Conservation (phyloP, 495 filamentous ascomycete genomes). For the Aspergillus panamensis region DNA sequence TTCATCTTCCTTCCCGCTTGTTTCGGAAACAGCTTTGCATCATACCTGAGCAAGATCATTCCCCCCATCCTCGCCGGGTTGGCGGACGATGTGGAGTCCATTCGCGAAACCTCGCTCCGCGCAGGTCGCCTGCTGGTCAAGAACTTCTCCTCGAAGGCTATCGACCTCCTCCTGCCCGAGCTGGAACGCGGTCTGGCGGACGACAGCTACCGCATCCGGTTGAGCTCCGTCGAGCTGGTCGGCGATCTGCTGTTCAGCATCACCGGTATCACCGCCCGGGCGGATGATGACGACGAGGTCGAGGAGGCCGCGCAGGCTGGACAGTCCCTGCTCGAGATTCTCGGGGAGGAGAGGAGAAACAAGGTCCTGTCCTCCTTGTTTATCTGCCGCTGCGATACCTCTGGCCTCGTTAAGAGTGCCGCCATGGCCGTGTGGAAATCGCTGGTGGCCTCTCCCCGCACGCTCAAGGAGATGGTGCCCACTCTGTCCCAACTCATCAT, state of each 20-base stretch:
- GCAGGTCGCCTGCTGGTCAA: conserved; percentile 93
- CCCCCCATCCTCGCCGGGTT: conserved; percentile 92
- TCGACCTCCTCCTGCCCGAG: conserved; percentile 90
- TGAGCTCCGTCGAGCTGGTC: conserved; percentile 96
- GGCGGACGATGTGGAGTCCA: conserved; percentile 92
- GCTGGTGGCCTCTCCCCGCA: conserved; percentile 86
- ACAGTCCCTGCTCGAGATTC: conserved; percentile 83
- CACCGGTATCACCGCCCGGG: conserved; percentile 84
- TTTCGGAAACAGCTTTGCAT: conserved; percentile 97
- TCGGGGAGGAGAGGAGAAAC: conserved; percentile 92
- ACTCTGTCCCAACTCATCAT: conserved; percentile 93
- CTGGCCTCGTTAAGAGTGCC: conserved; percentile 83
- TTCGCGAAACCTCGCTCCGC: conserved; percentile 87
- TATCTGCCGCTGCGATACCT: conserved; percentile 96
- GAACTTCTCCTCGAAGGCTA: conserved; percentile 92
- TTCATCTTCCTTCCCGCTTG: conserved; percentile 99
- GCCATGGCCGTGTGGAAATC: conserved; percentile 96
- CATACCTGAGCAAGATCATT: conserved; percentile 93
- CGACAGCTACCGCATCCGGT: conserved; percentile 91
- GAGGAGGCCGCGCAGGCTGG: conserved; percentile 77
- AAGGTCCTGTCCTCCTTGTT: conserved; percentile 93
- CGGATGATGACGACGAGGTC: conserved; percentile 78
- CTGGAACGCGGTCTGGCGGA: conserved; percentile 93
- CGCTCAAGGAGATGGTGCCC: conserved; percentile 90
- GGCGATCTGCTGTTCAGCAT: conserved; percentile 97